Evolutionary conservation across 108 stramenopile species (phyloP).

Genomic region (Skeletonema tropicum): DNA sequence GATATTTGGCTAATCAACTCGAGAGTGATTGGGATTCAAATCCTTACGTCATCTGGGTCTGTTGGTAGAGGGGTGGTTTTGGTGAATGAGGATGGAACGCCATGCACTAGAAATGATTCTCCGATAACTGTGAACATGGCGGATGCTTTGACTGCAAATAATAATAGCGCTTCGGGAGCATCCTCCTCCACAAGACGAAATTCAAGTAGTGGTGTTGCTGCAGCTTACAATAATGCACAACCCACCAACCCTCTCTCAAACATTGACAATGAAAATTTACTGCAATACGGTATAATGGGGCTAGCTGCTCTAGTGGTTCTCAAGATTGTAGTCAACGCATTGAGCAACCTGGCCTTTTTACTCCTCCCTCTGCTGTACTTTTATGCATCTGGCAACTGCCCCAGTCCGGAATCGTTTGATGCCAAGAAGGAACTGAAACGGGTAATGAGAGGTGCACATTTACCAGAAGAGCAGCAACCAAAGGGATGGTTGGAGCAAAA

Average conservation of each 20-base stretch:
- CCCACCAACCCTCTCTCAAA: slow-evolving; percentile 11
- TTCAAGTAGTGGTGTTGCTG: not conserved
- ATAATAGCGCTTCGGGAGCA: not conserved
- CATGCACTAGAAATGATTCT: not conserved
- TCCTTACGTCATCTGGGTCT: slow-evolving; percentile 19
- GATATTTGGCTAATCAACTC: slow-evolving; percentile 14
- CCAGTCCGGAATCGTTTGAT: slow-evolving; percentile 65
- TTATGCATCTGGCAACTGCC: slow-evolving; percentile 63
- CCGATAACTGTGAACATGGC: slow-evolving; percentile 11
- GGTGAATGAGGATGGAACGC: slow-evolving; percentile 33
- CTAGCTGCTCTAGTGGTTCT: slow-evolving; percentile 15
- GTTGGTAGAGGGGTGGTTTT: slow-evolving; percentile 23
- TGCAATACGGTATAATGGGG: slow-evolving; percentile 22
- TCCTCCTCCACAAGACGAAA: not conserved
- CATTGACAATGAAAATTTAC: slow-evolving; percentile 18
- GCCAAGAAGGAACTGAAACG: slow-evolving; percentile 76
- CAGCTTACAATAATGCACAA: not conserved
- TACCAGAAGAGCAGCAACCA: slow-evolving; percentile 76
- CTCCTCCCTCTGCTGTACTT: slow-evolving; percentile 59
- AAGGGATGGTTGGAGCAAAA: slow-evolving; percentile 59
- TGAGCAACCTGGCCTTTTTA: slow-evolving; percentile 29
- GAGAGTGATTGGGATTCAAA: slow-evolving; percentile 15
- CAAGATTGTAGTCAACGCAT: slow-evolving; percentile 25
- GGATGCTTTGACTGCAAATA: not conserved
- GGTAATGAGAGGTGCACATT: slow-evolving; percentile 73